phyloP scores from a whole-genome alignment of 2,329 filamentous ascomycete genomes.

The Phoma sp. region DNA sequence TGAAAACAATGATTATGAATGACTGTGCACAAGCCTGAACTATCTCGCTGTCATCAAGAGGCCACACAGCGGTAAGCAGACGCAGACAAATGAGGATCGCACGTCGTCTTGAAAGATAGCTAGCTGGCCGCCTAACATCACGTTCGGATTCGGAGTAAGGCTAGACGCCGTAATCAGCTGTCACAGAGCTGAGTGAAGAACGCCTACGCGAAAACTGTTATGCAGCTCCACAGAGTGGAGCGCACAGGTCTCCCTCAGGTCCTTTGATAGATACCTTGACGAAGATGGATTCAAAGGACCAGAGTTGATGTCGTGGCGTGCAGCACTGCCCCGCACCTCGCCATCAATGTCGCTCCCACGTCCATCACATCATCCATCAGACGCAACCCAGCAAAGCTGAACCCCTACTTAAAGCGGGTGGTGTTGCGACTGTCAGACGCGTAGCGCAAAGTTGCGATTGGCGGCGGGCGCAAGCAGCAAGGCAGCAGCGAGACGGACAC shows the following conservation, averaged over 20 bases:
- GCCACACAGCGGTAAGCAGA: background rate
- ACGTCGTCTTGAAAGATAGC: background rate
- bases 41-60: background rate
- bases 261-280: background rate
- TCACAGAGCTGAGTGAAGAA: background rate
- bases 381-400: too few species aligned
- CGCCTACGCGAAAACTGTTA: background rate
- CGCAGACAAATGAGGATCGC: background rate
- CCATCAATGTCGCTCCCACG: background rate
- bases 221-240: background rate
- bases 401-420: background rate
- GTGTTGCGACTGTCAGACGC: slow-evolving; percentile 3
- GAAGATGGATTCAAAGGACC: background rate
- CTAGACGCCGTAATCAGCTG: background rate
- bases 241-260: too few species aligned
- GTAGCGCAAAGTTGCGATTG: slow-evolving; percentile 6
- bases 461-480: background rate
- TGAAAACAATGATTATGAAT: too few species aligned
- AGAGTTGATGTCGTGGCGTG: background rate
- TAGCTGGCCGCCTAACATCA: background rate
- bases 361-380: background rate
- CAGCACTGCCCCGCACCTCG: background rate
- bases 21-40: too few species aligned
- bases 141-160: background rate
- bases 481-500: slow-evolving; percentile 12